Percentiles rank a stretch among this genome's conserved stretches.
These are phyloP conservation scores for Vitis cinerea DNA, from an alignment of 164 flowering plant genomes.

Conservation along the genomic window DNA sequence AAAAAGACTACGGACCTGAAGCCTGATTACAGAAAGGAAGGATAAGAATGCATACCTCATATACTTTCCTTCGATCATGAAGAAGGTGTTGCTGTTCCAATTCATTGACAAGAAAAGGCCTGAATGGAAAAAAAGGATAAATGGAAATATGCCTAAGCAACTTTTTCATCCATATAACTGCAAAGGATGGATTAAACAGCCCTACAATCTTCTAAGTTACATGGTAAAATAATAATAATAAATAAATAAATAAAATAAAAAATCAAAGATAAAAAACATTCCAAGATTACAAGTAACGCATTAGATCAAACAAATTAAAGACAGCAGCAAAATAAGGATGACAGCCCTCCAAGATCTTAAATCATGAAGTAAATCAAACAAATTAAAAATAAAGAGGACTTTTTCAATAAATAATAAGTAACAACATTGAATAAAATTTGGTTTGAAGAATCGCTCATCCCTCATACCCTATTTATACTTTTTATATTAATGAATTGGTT, in stretches of 20 bases:
- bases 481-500: no score
- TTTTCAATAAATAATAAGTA: neutral
- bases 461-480: no score
- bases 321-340: no score
- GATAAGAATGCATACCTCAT: conserved; percentile 59
- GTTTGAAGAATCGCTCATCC: no score
- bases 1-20: neutral
- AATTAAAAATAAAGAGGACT: neutral
- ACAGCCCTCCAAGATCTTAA: neutral
- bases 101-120: conserved; percentile 96
- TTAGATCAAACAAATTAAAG: no score
- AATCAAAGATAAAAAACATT: no score
- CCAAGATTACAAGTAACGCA: no score
- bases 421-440: no score
- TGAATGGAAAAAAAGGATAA: conserved; percentile 23
- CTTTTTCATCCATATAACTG: neutral
- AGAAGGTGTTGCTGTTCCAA: conserved; percentile 87
- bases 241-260: no score
- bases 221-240: no score
- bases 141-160: neutral
- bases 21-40: neutral
- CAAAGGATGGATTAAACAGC: conserved; percentile 1
- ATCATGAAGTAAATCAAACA: neutral
- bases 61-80: conserved; percentile 96
- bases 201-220: no score